A percentile compares a stretch with the other conserved stretches of the same genome.
phyloP scores from a whole-genome alignment of 495 filamentous ascomycete species.

The Aspergillus saccharolyticus region DNA sequence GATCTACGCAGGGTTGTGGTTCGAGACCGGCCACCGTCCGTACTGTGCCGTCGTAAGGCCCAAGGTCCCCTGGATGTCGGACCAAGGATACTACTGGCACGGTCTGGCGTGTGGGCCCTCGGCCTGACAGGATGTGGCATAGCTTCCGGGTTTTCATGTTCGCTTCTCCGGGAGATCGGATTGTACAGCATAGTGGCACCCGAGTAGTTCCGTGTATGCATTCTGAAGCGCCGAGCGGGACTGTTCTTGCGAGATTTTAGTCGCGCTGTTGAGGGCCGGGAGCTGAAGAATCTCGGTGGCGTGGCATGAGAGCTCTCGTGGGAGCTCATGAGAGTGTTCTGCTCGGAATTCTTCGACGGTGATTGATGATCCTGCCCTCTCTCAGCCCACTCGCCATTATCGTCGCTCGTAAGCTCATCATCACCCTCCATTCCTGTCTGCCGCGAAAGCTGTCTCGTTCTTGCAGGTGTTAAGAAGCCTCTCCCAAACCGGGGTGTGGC shows the following conservation, averaged over 20 bases:
- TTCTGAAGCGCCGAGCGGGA: constrained; percentile 31
- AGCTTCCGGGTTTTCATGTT: constrained; percentile 44
- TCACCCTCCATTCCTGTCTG: constrained; percentile 81
- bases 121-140: constrained; percentile 25
- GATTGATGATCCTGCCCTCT: constrained; percentile 18
- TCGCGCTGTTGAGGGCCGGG: constrained; percentile 40
- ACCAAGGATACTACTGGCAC: constrained; percentile 10
- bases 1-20: constrained; percentile 51
- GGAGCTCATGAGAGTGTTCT: constrained; percentile 1
- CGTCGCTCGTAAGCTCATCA: constrained; percentile 81
- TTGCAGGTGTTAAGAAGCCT: constrained; percentile 18
- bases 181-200: constrained; percentile 72
- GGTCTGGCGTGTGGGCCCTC: constrained; percentile 23
- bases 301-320: constrained; percentile 23
- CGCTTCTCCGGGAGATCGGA: constrained; percentile 37
- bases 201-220: constrained; percentile 57
- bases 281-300: constrained; percentile 42
- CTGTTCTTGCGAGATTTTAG: constrained; percentile 36
- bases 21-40: constrained; percentile 20
- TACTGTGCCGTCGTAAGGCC: constrained; percentile 24
- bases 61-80: constrained; percentile 26
- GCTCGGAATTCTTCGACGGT: constrained; percentile 30
- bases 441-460: constrained; percentile 38
- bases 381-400: constrained; percentile 51
- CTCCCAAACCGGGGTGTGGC: constrained; percentile 26